Evolutionary conservation across 2,329 filamentous ascomycete species (phyloP).

Genomic region (Trichoderma koningiopsis): DNA sequence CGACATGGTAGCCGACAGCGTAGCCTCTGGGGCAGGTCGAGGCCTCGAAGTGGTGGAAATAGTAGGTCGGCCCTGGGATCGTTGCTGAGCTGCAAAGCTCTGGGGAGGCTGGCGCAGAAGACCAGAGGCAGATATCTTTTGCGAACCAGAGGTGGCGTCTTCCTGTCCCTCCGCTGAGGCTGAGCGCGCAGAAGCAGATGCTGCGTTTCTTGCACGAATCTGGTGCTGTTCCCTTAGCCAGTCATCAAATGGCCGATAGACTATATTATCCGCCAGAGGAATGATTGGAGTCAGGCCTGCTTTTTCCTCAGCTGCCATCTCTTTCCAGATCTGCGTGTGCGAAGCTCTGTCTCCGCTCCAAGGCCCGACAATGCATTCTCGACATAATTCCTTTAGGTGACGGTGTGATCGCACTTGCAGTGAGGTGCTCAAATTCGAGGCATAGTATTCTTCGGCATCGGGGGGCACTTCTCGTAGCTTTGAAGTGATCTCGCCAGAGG

Average conservation of each 20-base stretch:
- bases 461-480: conserved; percentile 61
- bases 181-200: conserved; percentile 36
- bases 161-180: conserved; percentile 35
- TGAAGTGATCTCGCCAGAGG: conserved; percentile 58
- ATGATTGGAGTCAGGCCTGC: conserved; percentile 65
- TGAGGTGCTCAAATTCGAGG: conserved; percentile 48
- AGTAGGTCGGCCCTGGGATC: conserved; percentile 56
- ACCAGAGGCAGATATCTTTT: conserved; percentile 41
- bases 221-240: conserved; percentile 57
- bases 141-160: conserved; percentile 39
- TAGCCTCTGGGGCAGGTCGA: conserved; percentile 33
- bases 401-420: conserved; percentile 50
- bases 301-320: conserved; percentile 69
- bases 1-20: conserved; percentile 29
- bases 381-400: conserved; percentile 60
- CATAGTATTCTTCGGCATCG: conserved; percentile 60
- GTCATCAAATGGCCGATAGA: conserved; percentile 66
- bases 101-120: conserved; percentile 59
- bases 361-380: conserved; percentile 60
- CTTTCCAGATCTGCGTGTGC: conserved; percentile 63
- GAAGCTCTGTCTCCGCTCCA: conserved; percentile 51
- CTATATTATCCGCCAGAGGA: conserved; percentile 61
- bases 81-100: conserved; percentile 68
- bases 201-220: conserved; percentile 38
- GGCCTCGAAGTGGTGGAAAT: conserved; percentile 33